A percentile compares a stretch with the other conserved stretches of the same genome.
These are phyloP conservation scores for Pseudonitzschia pungens DNA, from an alignment of 108 stramenopile genomes.

Conservation along the genomic window DNA sequence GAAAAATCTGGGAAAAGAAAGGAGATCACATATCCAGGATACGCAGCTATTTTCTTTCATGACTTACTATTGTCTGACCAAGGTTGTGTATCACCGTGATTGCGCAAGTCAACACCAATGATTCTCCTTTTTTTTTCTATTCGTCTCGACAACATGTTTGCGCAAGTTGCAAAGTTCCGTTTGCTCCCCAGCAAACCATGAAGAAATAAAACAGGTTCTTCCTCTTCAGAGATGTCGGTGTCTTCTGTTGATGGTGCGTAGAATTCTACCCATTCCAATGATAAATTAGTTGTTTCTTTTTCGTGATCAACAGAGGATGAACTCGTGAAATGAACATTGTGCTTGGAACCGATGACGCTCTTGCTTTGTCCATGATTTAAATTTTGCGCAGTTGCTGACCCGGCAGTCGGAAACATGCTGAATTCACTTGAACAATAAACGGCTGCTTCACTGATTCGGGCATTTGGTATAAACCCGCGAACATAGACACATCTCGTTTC, in stretches of 20 bases:
- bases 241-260: conserved; percentile 10
- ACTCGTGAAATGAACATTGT: background rate
- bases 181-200: conserved; percentile 93
- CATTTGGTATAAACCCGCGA: too few relatives aligned
- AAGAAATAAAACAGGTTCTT: conserved; percentile 76
- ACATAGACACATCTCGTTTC: too few relatives aligned
- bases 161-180: conserved; percentile 92
- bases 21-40: too few relatives aligned
- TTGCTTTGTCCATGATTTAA: background rate
- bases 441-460: too few relatives aligned
- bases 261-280: conserved; percentile 33
- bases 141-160: conserved; percentile 58
- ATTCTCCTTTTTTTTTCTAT: conserved; percentile 63
- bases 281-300: conserved; percentile 1
- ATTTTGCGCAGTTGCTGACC: background rate
- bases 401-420: too few relatives aligned
- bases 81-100: conserved; percentile 79
- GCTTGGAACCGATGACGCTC: too few relatives aligned
- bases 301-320: background rate
- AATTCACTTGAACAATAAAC: too few relatives aligned
- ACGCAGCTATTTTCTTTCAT: too few relatives aligned
- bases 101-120: conserved; percentile 82
- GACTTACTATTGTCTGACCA: conserved; percentile 11
- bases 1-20: too few relatives aligned
- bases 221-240: background rate